Base-by-base conservation (phyloP, 306 rosid genomes). In the Sindora glabra region DNA sequence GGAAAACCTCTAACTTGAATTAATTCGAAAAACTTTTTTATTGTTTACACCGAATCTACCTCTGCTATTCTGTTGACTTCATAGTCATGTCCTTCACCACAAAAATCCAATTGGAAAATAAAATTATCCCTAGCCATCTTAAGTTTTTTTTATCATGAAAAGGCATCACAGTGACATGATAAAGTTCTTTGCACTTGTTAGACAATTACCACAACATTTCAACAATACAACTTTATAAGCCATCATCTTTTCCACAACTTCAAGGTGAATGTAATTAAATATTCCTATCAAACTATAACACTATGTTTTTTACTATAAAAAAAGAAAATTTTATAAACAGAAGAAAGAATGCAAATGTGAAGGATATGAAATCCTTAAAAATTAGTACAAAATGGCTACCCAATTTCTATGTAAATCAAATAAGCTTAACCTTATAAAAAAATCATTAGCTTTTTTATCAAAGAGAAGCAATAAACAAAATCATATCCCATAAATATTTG, bases 81-180 rank as follows among this genome's bases (percentile, higher is more conserved):
- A 71, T 63, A 44, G 56, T 56, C 80, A 49, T 19, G 17, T 41
- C 56, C 74, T 69, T 81, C 73, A 34, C 50, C 67, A 56, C 23
- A 61, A 26, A 82, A 61, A 53, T 83, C 95, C 24, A 54, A 59
- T 59, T 75, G 71, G 49, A 79, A 81, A 76, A 80, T 82, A 47
- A 92, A 88, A 75, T 92, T 96, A 66, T 88, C 96, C 71, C 96
- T 79, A 15, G 90, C 74, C 57, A 96, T 96, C 83, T 92, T 96
- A 53, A 92, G 98, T 75, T 88, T 92, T n/a, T n/a, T 75, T 88
- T 92, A 63, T 88, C 98, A 73, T 92, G 88, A 80, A 96, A 92
- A 48, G 98, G 98, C 98, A 92, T 92, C 50, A 92, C 88, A 2
- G 96, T 92, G 38, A 92, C 98, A 62, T 88, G 98, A 79, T 83